Percentiles rank a stretch among this genome's conserved stretches.
These are phyloP conservation scores for Amanita thiersii DNA, from an alignment of 768 basidiomycete species.

Conservation along the genomic window DNA sequence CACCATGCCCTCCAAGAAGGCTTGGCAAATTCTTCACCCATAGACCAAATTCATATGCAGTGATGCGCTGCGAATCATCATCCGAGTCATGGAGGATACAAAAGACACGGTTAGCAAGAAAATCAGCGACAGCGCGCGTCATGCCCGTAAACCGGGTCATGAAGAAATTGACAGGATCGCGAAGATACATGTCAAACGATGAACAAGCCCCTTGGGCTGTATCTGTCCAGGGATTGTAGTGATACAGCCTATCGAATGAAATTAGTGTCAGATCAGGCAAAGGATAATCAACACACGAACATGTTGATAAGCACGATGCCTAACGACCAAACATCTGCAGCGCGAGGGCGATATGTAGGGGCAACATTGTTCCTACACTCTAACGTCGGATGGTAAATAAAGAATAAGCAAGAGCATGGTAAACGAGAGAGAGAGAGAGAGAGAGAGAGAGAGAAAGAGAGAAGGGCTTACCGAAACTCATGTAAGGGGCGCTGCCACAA, in stretches of 20 bases:
- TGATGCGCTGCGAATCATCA: slow-evolving; percentile 59
- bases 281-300: slow-evolving; percentile 31
- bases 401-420: no score
- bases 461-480: slow-evolving; percentile 95
- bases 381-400: no score
- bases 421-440: no score
- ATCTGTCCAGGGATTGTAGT: slow-evolving; percentile 97
- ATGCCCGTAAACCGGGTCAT: slow-evolving; percentile 86
- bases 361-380: slow-evolving; percentile 98
- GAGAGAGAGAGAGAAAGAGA: no score
- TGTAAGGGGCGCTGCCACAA: slow-evolving; percentile 97
- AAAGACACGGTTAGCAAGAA: slow-evolving; percentile 80
- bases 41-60: slow-evolving; percentile 75
- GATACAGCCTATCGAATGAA: slow-evolving; percentile 69
- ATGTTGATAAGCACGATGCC: slow-evolving; percentile 99
- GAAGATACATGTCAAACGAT: slow-evolving; percentile 76
- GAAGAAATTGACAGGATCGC: slow-evolving; percentile 79
- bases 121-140: slow-evolving; percentile 80
- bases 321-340: slow-evolving; percentile 98
- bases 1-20: slow-evolving; percentile 47
- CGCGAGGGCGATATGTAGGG: slow-evolving; percentile 88
- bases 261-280: slow-evolving; percentile 6
- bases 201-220: slow-evolving; percentile 73
- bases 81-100: slow-evolving; percentile 62
- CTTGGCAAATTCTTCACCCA: slow-evolving; percentile 83